Conservation (phyloP, 2,329 filamentous ascomycete genomes). For the Aureobasidium sp. region DNA sequence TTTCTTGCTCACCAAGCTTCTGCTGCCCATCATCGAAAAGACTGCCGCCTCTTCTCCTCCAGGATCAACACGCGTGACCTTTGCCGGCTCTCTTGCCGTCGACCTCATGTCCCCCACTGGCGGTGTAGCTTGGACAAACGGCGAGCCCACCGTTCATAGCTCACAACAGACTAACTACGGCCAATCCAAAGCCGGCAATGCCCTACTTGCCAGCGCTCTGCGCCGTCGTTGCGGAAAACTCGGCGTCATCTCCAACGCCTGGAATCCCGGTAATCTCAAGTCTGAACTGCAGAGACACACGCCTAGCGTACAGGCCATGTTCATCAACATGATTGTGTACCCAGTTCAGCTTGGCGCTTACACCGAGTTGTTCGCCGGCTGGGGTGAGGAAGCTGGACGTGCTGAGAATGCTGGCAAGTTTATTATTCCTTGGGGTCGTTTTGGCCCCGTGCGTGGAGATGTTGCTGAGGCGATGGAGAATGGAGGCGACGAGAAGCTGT, state of each 20-base stretch:
- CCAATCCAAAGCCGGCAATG: conserved; percentile 25
- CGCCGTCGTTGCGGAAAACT: conserved; percentile 17
- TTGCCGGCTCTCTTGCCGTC: conserved; percentile 25
- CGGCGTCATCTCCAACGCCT: conserved; percentile 24
- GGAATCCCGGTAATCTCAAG: conserved; percentile 28
- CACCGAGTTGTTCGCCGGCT: conserved; percentile 29
- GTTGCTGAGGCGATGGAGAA: conserved; percentile 18
- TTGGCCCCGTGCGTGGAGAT: conserved; percentile 25
- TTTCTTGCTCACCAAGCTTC: conserved; percentile 27
- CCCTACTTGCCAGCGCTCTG: conserved; percentile 20
- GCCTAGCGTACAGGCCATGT: conserved; percentile 1
- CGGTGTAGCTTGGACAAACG: conserved; percentile 20
- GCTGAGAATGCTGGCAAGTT: conserved; percentile 25
- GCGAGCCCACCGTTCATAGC: conserved; percentile 17
- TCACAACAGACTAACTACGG: conserved; percentile 23
- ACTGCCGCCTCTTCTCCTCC: conserved; percentile 21
- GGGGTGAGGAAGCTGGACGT: conserved; percentile 22
- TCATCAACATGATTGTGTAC: conserved; percentile 19
- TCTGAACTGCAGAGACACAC: conserved; percentile 26
- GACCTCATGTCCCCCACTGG: conserved; percentile 19
- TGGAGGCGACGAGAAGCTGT: conserved; percentile 29
- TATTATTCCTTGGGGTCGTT: conserved; percentile 23
- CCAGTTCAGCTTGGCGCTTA: conserved; percentile 26
- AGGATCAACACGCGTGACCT: conserved; percentile 26
- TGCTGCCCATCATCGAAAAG: conserved; percentile 25